Base-by-base conservation (phyloP, 805 yeast species). In the Yarrowia alimentaria region DNA sequence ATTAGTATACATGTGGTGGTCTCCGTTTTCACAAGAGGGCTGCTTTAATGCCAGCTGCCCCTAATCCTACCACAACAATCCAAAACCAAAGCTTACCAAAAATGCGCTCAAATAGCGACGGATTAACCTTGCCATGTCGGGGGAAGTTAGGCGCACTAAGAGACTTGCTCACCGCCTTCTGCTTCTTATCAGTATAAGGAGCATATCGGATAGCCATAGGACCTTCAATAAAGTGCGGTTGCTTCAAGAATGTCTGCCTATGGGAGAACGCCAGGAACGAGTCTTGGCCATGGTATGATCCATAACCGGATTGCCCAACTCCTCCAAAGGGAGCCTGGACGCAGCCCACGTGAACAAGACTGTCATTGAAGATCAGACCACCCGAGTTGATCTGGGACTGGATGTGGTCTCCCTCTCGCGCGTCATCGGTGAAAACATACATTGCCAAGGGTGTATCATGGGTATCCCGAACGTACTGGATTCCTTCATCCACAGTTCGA, bases 311-410 rank as follows among this genome's bases (percentile, higher is more conserved):
- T 11, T 63, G 64, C 12, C 96, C 96, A 51, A 88, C 68, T 17
- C 97, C 97, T 22, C 97, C 97, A 66, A 90, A 90, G 19, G 96
- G 96, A 2, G 86, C 78, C 45, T 73, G 72, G 7, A 73, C 54
- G 50, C 84, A 72, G 1, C 79, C 89, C 31, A 78, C 86, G 56
- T 87, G 94, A 59, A 85, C 55, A 40, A 87, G 49, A 0, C 80
- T 73, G 57, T 89, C 96, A 61, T 87, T 87, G 54, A 85, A 70
- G 35, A 78, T 64, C 7, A 79, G 68, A 2, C 78, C 83, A 20
- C 96, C 96, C 0, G 91, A 81, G 60, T 93, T 75, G 17, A 87
- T 68, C 9, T 69, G 60, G 3, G 68, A 63, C 53, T 74, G 67
- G 52, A 86, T 76, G 50, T 67, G 67, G 5, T 74, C 64, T 52